Conservation (phyloP, 129 eudicot species). For the Arctium lappa region DNA sequence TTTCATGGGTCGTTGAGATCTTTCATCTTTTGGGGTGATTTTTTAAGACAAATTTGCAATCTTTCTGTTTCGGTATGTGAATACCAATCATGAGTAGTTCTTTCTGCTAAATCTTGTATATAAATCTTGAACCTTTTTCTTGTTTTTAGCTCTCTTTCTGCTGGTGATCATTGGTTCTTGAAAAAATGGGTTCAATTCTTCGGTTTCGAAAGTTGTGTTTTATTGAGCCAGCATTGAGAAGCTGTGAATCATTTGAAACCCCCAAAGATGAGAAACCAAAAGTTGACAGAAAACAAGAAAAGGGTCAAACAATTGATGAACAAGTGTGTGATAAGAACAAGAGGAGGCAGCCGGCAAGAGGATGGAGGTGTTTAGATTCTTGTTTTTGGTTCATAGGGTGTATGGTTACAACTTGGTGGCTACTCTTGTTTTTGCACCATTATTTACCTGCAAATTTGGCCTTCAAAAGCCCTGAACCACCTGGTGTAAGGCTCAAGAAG, state of each 20-base stretch:
- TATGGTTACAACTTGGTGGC: constrained; percentile 74
- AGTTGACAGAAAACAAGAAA: constrained; percentile 28
- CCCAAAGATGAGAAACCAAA: constrained; percentile 23
- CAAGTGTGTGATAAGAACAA: constrained; percentile 13
- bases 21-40: constrained; percentile 9
- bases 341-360: constrained; percentile 21
- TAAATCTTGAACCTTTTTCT: not conserved
- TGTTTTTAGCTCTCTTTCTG: not conserved
- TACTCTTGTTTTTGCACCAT: constrained; percentile 58
- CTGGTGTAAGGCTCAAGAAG: constrained; percentile 66
- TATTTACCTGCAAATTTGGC: constrained; percentile 58
- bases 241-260: constrained; percentile 27
- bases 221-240: constrained; percentile 38
- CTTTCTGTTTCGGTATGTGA: constrained; percentile 17
- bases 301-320: not conserved
- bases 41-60: not conserved
- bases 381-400: constrained; percentile 84
- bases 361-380: constrained; percentile 62
- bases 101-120: constrained; percentile 2
- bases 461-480: constrained; percentile 56
- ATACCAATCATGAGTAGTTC: constrained; percentile 14
- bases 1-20: not conserved
- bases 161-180: constrained; percentile 2
- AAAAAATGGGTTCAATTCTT: constrained; percentile 58
- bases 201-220: constrained; percentile 59